Evolutionary conservation across 2,329 filamentous ascomycete species (phyloP).

Genomic region (Aspergillus jensenii): DNA sequence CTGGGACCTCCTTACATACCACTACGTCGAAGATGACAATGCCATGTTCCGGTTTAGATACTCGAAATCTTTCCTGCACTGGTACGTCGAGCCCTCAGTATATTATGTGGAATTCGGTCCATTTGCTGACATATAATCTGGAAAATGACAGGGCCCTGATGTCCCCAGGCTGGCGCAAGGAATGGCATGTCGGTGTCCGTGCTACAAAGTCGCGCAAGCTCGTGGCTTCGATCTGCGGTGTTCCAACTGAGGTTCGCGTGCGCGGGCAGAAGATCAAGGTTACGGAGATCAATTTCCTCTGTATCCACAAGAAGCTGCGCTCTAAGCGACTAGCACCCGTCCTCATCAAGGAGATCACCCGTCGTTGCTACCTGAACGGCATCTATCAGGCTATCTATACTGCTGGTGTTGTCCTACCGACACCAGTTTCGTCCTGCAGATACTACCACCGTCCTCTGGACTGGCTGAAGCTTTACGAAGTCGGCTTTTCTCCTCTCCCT

Average conservation of each 20-base stretch:
- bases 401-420: slow-evolving; percentile 85
- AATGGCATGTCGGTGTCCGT: slow-evolving; percentile 94
- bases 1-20: slow-evolving; percentile 84
- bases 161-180: slow-evolving; percentile 87
- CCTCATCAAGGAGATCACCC: slow-evolving; percentile 96
- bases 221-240: slow-evolving; percentile 92
- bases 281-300: slow-evolving; percentile 97
- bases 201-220: slow-evolving; percentile 80
- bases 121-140: not conserved
- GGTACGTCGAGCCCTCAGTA: slow-evolving; percentile 52
- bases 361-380: slow-evolving; percentile 79
- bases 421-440: slow-evolving; percentile 85
- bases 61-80: slow-evolving; percentile 82
- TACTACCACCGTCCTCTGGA: slow-evolving; percentile 94
- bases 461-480: slow-evolving; percentile 94
- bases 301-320: slow-evolving; percentile 96
- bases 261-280: slow-evolving; percentile 72
- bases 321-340: slow-evolving; percentile 89
- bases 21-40: slow-evolving; percentile 97
- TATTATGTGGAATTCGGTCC: not conserved
- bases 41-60: slow-evolving; percentile 99
- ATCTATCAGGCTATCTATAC: slow-evolving; percentile 97
- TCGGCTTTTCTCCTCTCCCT: slow-evolving; percentile 89
- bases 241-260: slow-evolving; percentile 80
- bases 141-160: slow-evolving; percentile 71